Evolutionary conservation across 83 land plant genomes (phyloP).

Genomic region (Picea abies): DNA sequence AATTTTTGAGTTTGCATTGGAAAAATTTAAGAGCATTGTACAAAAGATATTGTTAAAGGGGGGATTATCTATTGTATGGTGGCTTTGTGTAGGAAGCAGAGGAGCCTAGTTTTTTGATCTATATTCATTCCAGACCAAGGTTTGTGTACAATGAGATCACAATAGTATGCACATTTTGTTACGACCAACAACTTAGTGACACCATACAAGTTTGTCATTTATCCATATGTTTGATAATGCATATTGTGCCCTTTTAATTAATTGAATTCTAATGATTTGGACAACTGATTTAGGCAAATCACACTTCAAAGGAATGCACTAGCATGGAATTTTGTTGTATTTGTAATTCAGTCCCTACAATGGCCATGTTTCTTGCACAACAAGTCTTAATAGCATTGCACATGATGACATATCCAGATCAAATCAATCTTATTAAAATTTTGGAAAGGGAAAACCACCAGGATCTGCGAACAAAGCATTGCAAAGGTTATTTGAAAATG

Average conservation of each 20-base stretch:
- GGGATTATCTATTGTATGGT: too few species aligned
- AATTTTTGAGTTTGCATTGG: too few species aligned
- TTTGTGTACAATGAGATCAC: slow-evolving; percentile 71
- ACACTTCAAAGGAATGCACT: too few species aligned
- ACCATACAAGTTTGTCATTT: slow-evolving; percentile 74
- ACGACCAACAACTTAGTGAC: slow-evolving; percentile 66
- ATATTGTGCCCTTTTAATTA: background rate
- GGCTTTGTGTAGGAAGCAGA: too few species aligned
- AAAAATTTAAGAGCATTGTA: too few species aligned
- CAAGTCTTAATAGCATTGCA: background rate
- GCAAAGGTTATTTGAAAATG: background rate
- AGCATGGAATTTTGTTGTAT: background rate
- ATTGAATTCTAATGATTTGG: background rate
- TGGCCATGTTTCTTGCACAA: too few species aligned
- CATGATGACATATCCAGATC: background rate
- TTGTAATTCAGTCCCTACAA: background rate
- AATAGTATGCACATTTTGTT: slow-evolving; percentile 67
- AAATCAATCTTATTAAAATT: too few species aligned
- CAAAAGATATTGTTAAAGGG: too few species aligned
- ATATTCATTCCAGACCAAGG: slow-evolving; percentile 92
- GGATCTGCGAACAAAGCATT: background rate
- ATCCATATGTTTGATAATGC: slow-evolving; percentile 24
- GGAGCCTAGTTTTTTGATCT: slow-evolving; percentile 51
- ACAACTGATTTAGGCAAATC: background rate
- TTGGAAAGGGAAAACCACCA: too few species aligned